phyloP scores from a whole-genome alignment of 176 grass and related monocot genomes.

The Triticum turgidum region DNA sequence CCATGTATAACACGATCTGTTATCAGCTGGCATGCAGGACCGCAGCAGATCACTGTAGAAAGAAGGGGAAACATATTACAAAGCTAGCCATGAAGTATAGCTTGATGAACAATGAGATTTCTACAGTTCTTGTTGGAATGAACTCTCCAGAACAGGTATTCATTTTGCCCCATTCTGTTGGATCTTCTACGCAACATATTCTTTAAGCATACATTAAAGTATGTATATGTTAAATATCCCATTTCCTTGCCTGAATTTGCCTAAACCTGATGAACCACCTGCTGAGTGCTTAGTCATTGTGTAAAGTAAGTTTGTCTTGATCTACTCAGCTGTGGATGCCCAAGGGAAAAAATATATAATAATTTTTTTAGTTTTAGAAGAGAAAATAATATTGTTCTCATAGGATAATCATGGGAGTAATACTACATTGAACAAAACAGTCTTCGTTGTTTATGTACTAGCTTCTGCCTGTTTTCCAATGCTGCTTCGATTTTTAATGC shows the following conservation, averaged over 20 bases:
- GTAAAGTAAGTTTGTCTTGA: not conserved
- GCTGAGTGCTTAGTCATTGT: not conserved
- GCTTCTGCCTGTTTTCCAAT: not conserved
- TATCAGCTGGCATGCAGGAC: conserved; percentile 73
- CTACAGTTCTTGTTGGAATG: conserved; percentile 88
- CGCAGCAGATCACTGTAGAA: conserved; percentile 69
- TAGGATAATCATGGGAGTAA: not conserved
- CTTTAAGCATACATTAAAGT: not conserved
- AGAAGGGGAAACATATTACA: conserved; percentile 59
- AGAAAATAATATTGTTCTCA: not conserved
- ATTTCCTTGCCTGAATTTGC: not conserved
- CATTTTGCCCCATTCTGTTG: not conserved
- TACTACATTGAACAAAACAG: not conserved
- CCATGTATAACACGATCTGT: conserved; percentile 19
- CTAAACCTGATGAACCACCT: not conserved
- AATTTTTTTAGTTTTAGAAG: not conserved
- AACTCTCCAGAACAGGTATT: conserved; percentile 76
- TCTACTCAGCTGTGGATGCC: not conserved
- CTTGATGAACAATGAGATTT: conserved; percentile 84
- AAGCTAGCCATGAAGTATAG: conserved; percentile 90
- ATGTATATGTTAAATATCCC: not conserved
- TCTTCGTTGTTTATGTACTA: not conserved
- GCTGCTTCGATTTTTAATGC: not conserved
- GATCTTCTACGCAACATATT: not conserved
- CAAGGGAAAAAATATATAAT: not conserved